Conservation (phyloP, 108 stramenopile species). For the Nitzschia sp. region DNA sequence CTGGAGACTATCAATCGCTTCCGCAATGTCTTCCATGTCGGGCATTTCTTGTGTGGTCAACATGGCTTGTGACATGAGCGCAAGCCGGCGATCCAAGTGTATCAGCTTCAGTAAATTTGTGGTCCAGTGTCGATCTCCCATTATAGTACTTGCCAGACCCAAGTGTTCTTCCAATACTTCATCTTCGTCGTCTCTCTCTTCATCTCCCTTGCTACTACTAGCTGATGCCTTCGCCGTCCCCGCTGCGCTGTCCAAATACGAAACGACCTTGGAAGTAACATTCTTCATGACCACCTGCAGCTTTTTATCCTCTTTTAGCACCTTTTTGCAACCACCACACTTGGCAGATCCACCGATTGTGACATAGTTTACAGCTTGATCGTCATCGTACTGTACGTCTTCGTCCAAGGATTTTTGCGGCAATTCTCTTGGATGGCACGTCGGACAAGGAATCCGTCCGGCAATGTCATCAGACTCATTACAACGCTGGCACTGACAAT, state of each 20-base stretch:
- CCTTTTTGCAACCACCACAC: background rate
- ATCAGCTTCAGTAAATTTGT: conserved; percentile 54
- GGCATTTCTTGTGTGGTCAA: conserved; percentile 43
- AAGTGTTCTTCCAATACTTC: conserved; percentile 46
- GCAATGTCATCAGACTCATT: conserved; percentile 49
- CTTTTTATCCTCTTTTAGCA: background rate
- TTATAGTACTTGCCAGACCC: conserved; percentile 45
- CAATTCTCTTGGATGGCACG: conserved; percentile 57
- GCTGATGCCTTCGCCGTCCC: conserved; percentile 15
- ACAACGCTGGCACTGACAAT: conserved; percentile 74
- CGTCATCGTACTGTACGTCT: conserved; percentile 82
- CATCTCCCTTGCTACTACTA: conserved; percentile 19
- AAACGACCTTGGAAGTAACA: conserved; percentile 39
- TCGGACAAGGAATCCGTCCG: conserved; percentile 65
- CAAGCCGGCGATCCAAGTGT: conserved; percentile 36
- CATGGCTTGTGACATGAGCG: conserved; percentile 37
- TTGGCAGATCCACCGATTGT: conserved; percentile 2
- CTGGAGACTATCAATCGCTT: conserved; percentile 67
- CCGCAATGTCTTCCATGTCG: conserved; percentile 72
- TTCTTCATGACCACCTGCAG: conserved; percentile 21
- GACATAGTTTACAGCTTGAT: conserved; percentile 57
- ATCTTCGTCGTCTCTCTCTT: conserved; percentile 44
- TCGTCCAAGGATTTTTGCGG: conserved; percentile 70
- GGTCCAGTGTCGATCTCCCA: conserved; percentile 68
- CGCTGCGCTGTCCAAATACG: conserved; percentile 31